Evolutionary conservation across 176 grass and related monocot genomes (phyloP), one percentile per base, ranked within the genome.

Genomic region (Oryza rufipogon): DNA sequence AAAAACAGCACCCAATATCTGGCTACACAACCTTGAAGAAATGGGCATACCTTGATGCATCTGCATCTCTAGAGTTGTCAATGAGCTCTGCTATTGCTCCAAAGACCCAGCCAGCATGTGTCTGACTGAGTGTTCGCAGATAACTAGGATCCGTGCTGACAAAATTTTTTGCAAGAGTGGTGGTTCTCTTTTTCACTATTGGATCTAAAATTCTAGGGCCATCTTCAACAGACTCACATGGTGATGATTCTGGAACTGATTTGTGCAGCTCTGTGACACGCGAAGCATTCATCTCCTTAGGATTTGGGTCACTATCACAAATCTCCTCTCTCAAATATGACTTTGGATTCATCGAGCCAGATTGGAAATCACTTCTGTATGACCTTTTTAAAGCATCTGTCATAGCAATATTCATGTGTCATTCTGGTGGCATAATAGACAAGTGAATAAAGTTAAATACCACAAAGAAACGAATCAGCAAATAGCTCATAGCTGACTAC

Each of bases 1-100:
- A 82, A 36, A 42, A 80, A 87, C 9, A 39, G 68, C 25, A 2
- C 16, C 14, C 30, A 51, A 22, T 71, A 22, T 70, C 7, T 14
- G n/a, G 84, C 28, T 74, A 25, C 9, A 67, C 39, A 47, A 90
- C 15, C 30, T 30, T 38, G 38, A 91, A 84, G 48, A 20, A 19
- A 91, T 20, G 58, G 38, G 41, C 49, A 44, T 90, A 97, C 94
- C 94, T 90, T 52, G 83, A 87, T 66, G 94, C 88, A 68, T 81
- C 85, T 60, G 94, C 94, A 88, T 97, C 94, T 83, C 86, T 91
- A 48, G 94, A 97, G 80, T 97, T 94, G 71, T 97, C 94, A 70
- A 97, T 87, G 65, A 97, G 88, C 88, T 97, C 94, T 74, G 94
- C 92, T 83, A 97, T 81, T 73, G 90, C 94, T 76, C 94, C 94